Base-by-base conservation (phyloP, 768 basidiomycete species). In the Asterophora parasitica region DNA sequence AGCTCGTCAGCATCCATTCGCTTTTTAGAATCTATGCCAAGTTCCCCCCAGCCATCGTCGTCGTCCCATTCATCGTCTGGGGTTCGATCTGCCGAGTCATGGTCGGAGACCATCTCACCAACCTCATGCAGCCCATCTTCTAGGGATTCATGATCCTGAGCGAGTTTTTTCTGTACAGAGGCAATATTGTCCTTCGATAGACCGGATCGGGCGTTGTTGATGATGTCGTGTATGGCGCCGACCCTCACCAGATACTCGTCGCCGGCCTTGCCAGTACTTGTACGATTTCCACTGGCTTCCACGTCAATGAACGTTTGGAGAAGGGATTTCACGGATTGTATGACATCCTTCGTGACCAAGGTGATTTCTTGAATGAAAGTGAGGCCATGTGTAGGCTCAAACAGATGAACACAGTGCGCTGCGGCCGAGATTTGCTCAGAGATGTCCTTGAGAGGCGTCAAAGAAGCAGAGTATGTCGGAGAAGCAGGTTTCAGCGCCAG, bases 1-100 rank as follows among this genome's bases (percentile, higher is more conserved):
- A 79, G 58, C 58, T 89, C 87, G 26, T 60, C 61, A 1, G 60
- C 52, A 30, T 70, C 67, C 63, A 86, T 65, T 34, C 65, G 71
- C 48, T 68, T 63, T n/a, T 58, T 65, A 4, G 76, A 62, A n/a
- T 64, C 70, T 11, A 83, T 55, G 0, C 75, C 81, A 9, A 88
- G 66, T 55, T 86, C 85, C 46, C 76, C 76, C 85, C 85, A 85
- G 4, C 82, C 84, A 56, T 81, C 58, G 40, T 59, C 80, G 46
- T 77, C 77, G 83, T 82, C 85, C 3, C 79, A 83, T 58, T 80
- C 52, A 38, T 53, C 78, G 44, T 75, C 72, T 42, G 63, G 57
- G n/a, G 55, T 60, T 2, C 69, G 66, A 36, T 65, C 62, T 11
- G 68, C 54, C 8, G 59, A 62, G 11, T 56, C 58, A 28, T 63